Base-by-base conservation (phyloP, 2,329 filamentous ascomycete genomes). In the Aspergillus awamori region DNA sequence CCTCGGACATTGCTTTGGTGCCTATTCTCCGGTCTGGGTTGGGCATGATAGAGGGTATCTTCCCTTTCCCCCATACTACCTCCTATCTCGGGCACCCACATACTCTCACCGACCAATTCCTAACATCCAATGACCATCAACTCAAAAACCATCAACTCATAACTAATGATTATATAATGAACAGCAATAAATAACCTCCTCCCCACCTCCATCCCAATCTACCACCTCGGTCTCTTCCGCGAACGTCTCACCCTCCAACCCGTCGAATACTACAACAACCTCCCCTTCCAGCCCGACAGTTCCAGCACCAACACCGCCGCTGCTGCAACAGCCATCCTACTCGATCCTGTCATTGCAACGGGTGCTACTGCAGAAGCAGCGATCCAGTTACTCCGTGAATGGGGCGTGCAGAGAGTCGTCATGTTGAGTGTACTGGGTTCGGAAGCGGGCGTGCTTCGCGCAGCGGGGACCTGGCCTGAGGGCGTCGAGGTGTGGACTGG, bases 231-330 rank as follows among this genome's bases (percentile, higher is more conserved):
- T 67, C 89, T 98, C 72, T 98, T 94, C 83, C 92, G 93, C 73
- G 93, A 97, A 76, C 92, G 90, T 62, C 87, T 87, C 59, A 94
- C 91, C 48, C 88, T 97, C 59, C 87, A 92, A 71, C 92, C 93
- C 3, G 93, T 97, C 61, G 93, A 97, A 79, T 97, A 97, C 85
- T 97, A 97, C 85, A 97, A 97, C 83, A 97, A 97, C 78, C 88
- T 97, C 20, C 93, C 93, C 28, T 89, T 92, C 79, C 74, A 82
- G 41, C 81, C 69, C 6, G 57, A 64, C 53, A 64, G 74, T 53
- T 67, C 77, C 30, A 63, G 72, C 48, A 67, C 41, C 49, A 80
- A 79, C 64, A 74, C 77, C 36, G 73, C 79, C 3, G 76, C 81
- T 1, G 76, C 86, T 1, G 82, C 85, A 22, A 82, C 97, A 11